phyloP scores from a whole-genome alignment of 2,329 filamentous ascomycete species.

The Magnaporthiopsis poae region DNA sequence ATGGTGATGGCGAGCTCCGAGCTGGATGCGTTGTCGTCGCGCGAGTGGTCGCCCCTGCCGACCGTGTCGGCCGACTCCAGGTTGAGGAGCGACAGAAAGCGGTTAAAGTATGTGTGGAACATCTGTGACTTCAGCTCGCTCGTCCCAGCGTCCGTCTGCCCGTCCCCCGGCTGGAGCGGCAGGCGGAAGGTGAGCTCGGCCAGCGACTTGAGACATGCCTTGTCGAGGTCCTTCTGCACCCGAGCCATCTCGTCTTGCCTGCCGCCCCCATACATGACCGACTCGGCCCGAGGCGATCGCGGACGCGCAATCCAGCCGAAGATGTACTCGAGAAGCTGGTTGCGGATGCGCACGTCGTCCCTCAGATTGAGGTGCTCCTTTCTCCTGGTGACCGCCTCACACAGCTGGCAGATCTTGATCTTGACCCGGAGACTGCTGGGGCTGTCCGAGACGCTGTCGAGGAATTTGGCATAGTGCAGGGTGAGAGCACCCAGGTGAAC shows the following conservation, averaged over 20 bases:
- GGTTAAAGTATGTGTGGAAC: slow-evolving; percentile 63
- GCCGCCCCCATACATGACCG: slow-evolving; percentile 25
- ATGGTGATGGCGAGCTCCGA: slow-evolving; percentile 58
- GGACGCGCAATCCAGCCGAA: slow-evolving; percentile 60
- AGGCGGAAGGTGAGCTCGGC: slow-evolving; percentile 57
- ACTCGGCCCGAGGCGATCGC: slow-evolving; percentile 38
- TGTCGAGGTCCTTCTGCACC: slow-evolving; percentile 56
- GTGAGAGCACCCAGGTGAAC: slow-evolving; percentile 55
- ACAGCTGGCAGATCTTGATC: slow-evolving; percentile 59
- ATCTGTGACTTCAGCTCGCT: slow-evolving; percentile 61
- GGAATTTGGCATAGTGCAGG: slow-evolving; percentile 57
- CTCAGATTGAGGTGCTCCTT: slow-evolving; percentile 60
- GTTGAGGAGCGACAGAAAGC: slow-evolving; percentile 57
- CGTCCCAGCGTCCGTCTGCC: slow-evolving; percentile 54
- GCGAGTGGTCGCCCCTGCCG: slow-evolving; percentile 32
- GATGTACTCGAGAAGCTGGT: slow-evolving; percentile 58
- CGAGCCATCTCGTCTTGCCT: slow-evolving; percentile 47
- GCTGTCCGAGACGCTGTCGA: slow-evolving; percentile 49
- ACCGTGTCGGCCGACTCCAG: slow-evolving; percentile 38
- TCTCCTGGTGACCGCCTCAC: slow-evolving; percentile 53
- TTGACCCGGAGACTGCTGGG: slow-evolving; percentile 51
- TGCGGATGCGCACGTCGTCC: slow-evolving; percentile 59
- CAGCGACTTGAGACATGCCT: slow-evolving; percentile 54
- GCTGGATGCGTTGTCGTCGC: slow-evolving; percentile 45
- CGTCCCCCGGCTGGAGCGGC: slow-evolving; percentile 55